Evolutionary conservation across 2,329 filamentous ascomycete species (phyloP).

Genomic region (Emericellopsis atlantica): DNA sequence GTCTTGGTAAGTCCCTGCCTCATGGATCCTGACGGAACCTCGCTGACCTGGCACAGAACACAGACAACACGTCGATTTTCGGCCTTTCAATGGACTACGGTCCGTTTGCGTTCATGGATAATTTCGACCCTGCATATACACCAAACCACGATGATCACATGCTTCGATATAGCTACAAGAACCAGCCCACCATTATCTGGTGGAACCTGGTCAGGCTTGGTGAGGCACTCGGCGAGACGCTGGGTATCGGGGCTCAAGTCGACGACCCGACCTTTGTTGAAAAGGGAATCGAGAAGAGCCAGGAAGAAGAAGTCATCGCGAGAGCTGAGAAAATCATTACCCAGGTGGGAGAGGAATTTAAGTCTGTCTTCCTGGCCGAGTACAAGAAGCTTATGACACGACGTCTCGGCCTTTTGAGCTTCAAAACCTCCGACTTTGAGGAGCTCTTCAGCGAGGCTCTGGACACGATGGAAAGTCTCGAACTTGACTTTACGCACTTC

Average conservation of each 20-base stretch:
- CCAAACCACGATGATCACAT: conserved; percentile 92
- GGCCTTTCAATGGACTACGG: conserved; percentile 90
- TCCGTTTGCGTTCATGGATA: conserved; percentile 95
- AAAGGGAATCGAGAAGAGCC: conserved; percentile 53
- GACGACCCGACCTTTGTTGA: conserved; percentile 61
- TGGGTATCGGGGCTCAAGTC: conserved; percentile 57
- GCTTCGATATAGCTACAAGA: conserved; percentile 81
- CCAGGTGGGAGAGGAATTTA: conserved; percentile 75
- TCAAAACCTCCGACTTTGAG: conserved; percentile 65
- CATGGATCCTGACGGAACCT: neutral
- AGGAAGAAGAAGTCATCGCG: conserved; percentile 52
- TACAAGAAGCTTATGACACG: conserved; percentile 77
- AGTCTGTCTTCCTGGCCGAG: conserved; percentile 73
- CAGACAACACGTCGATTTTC: conserved; percentile 87
- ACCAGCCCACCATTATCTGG: conserved; percentile 95
- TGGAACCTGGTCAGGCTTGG: conserved; percentile 93
- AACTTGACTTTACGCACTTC: conserved; percentile 89
- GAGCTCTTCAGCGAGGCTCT: conserved; percentile 69
- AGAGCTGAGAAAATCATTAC: conserved; percentile 77
- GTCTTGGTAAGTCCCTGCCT: conserved; percentile 42
- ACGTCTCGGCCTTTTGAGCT: conserved; percentile 61
- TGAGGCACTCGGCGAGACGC: conserved; percentile 76
- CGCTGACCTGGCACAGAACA: conserved; percentile 45
- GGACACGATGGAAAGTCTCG: conserved; percentile 67
- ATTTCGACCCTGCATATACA: conserved; percentile 88